phyloP scores from a whole-genome alignment of 1,284 basidiomycete species.

The Caloboletus firmus region DNA sequence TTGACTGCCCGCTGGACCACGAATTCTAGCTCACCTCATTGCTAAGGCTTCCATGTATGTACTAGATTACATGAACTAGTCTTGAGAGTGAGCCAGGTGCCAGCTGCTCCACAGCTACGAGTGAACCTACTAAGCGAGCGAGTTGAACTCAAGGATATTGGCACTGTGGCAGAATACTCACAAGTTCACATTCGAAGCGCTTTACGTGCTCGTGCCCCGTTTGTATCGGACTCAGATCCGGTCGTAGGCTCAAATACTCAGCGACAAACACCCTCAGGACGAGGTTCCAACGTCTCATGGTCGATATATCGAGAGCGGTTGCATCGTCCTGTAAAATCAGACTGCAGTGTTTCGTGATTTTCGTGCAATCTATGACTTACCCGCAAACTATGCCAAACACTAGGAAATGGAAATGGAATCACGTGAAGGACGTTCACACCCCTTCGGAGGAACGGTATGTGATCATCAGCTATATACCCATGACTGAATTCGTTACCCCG shows the following conservation, averaged over 20 bases:
- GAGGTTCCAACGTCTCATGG: slow-evolving; percentile 88
- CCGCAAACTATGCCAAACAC: slow-evolving; percentile 84
- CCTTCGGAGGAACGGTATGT: slow-evolving; percentile 82
- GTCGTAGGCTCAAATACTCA: slow-evolving; percentile 83
- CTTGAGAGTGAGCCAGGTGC: not conserved
- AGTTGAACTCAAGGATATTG: slow-evolving; percentile 1
- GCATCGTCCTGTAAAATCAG: slow-evolving; percentile 74
- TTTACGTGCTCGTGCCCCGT: slow-evolving; percentile 10
- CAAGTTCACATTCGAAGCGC: slow-evolving; percentile 30
- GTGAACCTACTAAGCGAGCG: slow-evolving; percentile 24
- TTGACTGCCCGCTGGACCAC: not conserved
- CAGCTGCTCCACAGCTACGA: not conserved
- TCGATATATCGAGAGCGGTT: slow-evolving; percentile 80
- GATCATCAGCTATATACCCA: slow-evolving; percentile 89
- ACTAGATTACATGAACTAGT: slow-evolving; percentile 3
- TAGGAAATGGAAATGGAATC: slow-evolving; percentile 88
- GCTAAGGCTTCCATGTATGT: not conserved
- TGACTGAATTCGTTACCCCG: slow-evolving; percentile 40
- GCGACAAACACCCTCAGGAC: slow-evolving; percentile 86
- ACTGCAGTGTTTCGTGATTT: not conserved
- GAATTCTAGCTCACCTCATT: not conserved
- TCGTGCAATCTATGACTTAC: slow-evolving; percentile 44
- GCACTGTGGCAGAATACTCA: slow-evolving; percentile 15
- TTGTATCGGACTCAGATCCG: slow-evolving; percentile 28
- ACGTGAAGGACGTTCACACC: slow-evolving; percentile 92